Percentiles rank a stretch among this genome's conserved stretches.
phyloP scores from a whole-genome alignment of 2,329 filamentous ascomycete species.

The Iodosphaeria phyllophila region DNA sequence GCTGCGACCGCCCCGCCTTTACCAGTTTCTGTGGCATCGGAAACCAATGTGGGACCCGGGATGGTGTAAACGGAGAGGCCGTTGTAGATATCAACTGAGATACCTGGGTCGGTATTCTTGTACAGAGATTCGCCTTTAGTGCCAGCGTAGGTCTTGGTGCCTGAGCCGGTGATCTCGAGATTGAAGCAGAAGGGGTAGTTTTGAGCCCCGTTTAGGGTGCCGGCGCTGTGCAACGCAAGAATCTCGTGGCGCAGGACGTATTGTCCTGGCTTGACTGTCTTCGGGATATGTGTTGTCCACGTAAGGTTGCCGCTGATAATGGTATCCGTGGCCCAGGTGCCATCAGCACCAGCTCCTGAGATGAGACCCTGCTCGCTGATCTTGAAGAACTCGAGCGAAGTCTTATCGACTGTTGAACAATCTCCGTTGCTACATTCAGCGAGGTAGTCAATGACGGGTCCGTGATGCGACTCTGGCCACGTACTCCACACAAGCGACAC shows the following conservation, averaged over 20 bases:
- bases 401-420: constrained; percentile 12
- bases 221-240: constrained; percentile 27
- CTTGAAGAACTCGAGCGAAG: constrained; percentile 13
- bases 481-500: constrained; percentile 42
- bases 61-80: constrained; percentile 3
- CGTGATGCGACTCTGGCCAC: constrained; percentile 42
- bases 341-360: constrained; percentile 6
- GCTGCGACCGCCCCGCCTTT: constrained; percentile 2
- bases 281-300: constrained; percentile 23
- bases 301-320: constrained; percentile 19
- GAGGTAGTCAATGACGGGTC: constrained; percentile 17
- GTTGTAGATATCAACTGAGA: constrained; percentile 3
- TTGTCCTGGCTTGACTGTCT: constrained; percentile 22
- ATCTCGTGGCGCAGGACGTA: constrained; percentile 35
- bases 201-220: constrained; percentile 26
- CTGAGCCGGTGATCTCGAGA: constrained; percentile 15
- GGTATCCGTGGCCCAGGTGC: constrained; percentile 2
- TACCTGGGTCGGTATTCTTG: constrained; percentile 2
- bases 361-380: constrained; percentile 10
- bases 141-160: constrained; percentile 7
- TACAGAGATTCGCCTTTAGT: constrained; percentile 3
- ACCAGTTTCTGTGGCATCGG: constrained; percentile 2
- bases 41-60: constrained; percentile 3
- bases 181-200: constrained; percentile 22
- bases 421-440: constrained; percentile 14